phyloP scores from a whole-genome alignment of 2,329 filamentous ascomycete genomes.

The Ceratocystis variospora region DNA sequence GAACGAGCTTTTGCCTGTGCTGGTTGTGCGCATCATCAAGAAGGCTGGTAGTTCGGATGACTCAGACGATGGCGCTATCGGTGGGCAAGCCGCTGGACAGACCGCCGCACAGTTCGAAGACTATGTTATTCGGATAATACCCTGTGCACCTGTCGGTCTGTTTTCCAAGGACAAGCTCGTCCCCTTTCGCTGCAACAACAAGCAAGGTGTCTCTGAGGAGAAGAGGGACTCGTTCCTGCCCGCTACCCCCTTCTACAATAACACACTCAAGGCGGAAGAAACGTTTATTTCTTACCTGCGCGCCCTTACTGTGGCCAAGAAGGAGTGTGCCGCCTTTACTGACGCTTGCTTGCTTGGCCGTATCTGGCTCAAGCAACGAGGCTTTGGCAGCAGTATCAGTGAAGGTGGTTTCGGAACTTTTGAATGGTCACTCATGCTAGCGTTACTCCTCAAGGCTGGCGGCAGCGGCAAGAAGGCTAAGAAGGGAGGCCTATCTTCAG shows the following conservation, averaged over 20 bases:
- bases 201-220: slow-evolving; percentile 36
- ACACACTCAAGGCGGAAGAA: slow-evolving; percentile 64
- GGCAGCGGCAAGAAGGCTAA: slow-evolving; percentile 37
- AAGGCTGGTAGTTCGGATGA: slow-evolving; percentile 17
- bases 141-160: slow-evolving; percentile 51
- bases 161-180: slow-evolving; percentile 61
- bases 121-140: slow-evolving; percentile 61
- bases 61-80: slow-evolving; percentile 18
- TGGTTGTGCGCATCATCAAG: slow-evolving; percentile 30
- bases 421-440: slow-evolving; percentile 73
- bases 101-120: slow-evolving; percentile 26
- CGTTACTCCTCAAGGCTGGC: slow-evolving; percentile 66
- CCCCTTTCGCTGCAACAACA: slow-evolving; percentile 50
- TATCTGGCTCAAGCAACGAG: slow-evolving; percentile 79
- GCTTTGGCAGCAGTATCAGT: slow-evolving; percentile 55
- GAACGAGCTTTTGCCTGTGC: slow-evolving; percentile 61
- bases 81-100: slow-evolving; percentile 14
- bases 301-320: slow-evolving; percentile 54
- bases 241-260: slow-evolving; percentile 79
- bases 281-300: slow-evolving; percentile 63
- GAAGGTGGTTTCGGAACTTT: slow-evolving; percentile 83
- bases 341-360: slow-evolving; percentile 79
- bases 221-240: slow-evolving; percentile 28
- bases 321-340: slow-evolving; percentile 56
- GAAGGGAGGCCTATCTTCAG: slow-evolving; percentile 50